phyloP scores from a whole-genome alignment of 2,329 filamentous ascomycete species.

The Cadophora malorum region DNA sequence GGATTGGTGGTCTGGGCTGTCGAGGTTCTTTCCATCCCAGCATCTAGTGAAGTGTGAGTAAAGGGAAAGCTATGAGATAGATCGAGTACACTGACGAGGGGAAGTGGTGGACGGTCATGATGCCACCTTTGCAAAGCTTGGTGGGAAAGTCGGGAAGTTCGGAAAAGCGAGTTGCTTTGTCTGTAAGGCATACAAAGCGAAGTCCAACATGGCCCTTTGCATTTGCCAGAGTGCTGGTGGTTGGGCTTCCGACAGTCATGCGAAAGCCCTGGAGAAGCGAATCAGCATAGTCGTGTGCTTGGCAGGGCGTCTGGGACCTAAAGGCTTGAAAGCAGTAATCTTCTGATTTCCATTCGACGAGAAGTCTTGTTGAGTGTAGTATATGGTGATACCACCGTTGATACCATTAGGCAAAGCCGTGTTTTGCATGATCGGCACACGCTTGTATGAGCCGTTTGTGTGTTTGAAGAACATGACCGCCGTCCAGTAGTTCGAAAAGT shows the following conservation, averaged over 20 bases:
- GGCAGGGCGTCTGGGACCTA: too few relatives aligned
- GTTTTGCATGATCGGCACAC: slow-evolving; percentile 41
- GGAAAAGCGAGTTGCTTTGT: slow-evolving; percentile 43
- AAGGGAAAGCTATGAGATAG: background rate
- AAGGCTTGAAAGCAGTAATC: slow-evolving; percentile 60
- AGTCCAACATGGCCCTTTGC: slow-evolving; percentile 57
- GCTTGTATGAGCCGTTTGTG: slow-evolving; percentile 61
- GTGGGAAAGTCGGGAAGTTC: slow-evolving; percentile 59
- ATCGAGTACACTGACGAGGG: slow-evolving; percentile 51
- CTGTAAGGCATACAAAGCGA: slow-evolving; percentile 60
- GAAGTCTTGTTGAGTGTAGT: slow-evolving; percentile 49
- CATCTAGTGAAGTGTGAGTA: slow-evolving; percentile 39
- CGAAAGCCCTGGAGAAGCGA: slow-evolving; percentile 63
- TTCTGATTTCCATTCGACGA: slow-evolving; percentile 47
- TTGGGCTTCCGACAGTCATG: slow-evolving; percentile 67
- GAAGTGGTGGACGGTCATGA: slow-evolving; percentile 61
- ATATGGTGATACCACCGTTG: slow-evolving; percentile 48
- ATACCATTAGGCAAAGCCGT: slow-evolving; percentile 42
- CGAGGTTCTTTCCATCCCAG: too few relatives aligned
- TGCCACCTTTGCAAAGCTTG: slow-evolving; percentile 57
- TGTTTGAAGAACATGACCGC: slow-evolving; percentile 60
- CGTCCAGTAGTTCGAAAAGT: slow-evolving; percentile 49
- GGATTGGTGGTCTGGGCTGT: too few relatives aligned
- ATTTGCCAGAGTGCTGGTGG: slow-evolving; percentile 47
- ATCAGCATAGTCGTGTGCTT: too few relatives aligned